Percentiles rank a stretch among this genome's conserved stretches.
These are phyloP conservation scores for Austroboletus eburneus DNA, from an alignment of 768 basidiomycete species.

Conservation along the genomic window DNA sequence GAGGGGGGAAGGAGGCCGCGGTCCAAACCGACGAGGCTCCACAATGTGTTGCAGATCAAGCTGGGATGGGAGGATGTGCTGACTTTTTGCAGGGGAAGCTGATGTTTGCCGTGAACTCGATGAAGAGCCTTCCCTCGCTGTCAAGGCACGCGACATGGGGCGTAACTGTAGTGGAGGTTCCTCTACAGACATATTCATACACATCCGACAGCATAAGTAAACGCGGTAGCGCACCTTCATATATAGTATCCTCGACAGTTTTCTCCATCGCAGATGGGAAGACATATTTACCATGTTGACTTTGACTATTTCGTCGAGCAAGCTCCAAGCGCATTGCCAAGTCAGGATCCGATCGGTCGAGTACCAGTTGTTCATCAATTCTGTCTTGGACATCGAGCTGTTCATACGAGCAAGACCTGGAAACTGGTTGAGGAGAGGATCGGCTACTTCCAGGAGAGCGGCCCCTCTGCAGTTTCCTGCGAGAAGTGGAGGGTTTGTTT, in stretches of 20 bases:
- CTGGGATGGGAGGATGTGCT: slow-evolving; percentile 32
- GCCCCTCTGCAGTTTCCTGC: slow-evolving; percentile 43
- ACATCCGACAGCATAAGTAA: slow-evolving; percentile 2
- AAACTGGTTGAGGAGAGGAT: slow-evolving; percentile 35
- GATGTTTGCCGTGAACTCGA: slow-evolving; percentile 48
- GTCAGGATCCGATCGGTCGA: slow-evolving; percentile 72
- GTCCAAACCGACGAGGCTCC: slow-evolving; percentile 65
- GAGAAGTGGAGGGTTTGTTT: slow-evolving; percentile 41
- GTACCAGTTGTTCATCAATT: slow-evolving; percentile 35
- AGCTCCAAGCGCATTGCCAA: slow-evolving; percentile 74
- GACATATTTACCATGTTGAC: slow-evolving; percentile 52
- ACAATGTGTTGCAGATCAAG: slow-evolving; percentile 45
- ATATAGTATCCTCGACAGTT: slow-evolving; percentile 63
- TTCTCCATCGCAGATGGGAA: slow-evolving; percentile 39
- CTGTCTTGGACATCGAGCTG: slow-evolving; percentile 39
- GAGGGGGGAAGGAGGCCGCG: slow-evolving; percentile 70
- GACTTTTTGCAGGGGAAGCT: slow-evolving; percentile 33
- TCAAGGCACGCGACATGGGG: slow-evolving; percentile 52
- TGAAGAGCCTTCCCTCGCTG: slow-evolving; percentile 37
- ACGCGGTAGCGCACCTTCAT: slow-evolving; percentile 55
- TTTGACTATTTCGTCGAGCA: slow-evolving; percentile 80
- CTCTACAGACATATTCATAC: slow-evolving; percentile 37
- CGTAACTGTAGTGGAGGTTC: slow-evolving; percentile 53
- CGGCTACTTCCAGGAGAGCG: slow-evolving; percentile 38
- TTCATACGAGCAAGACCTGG: slow-evolving; percentile 45